A percentile compares a stretch with the other conserved stretches of the same genome.
Evolutionary conservation across 169 alveolate species (phyloP).

Genomic region (Eimeria tenella): DNA sequence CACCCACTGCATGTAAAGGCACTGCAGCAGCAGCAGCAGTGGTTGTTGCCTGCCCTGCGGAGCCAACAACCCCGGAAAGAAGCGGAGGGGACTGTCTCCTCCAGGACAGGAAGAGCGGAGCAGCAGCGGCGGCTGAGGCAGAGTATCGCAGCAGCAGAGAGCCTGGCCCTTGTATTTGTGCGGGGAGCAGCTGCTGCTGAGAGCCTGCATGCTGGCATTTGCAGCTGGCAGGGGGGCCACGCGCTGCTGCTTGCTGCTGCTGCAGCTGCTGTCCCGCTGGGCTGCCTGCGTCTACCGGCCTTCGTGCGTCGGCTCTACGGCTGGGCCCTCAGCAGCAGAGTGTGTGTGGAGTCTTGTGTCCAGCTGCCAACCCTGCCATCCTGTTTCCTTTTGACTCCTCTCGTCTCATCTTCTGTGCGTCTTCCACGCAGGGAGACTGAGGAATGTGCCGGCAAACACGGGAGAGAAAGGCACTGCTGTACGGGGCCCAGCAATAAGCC

Average conservation of each 20-base stretch:
- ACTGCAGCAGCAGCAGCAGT: constrained; percentile 73
- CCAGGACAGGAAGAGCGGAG: constrained; percentile 6
- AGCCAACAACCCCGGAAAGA: background rate
- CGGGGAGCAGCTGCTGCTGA: constrained; percentile 21
- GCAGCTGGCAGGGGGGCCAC: constrained; percentile 10
- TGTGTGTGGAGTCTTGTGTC: background rate
- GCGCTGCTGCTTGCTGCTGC: constrained; percentile 51
- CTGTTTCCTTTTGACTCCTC: constrained; percentile 46
- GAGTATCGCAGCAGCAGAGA: constrained; percentile 60
- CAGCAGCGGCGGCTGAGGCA: background rate
- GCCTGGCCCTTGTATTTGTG: constrained; percentile 32
- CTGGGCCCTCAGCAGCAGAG: constrained; percentile 49
- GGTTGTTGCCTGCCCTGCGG: constrained; percentile 65
- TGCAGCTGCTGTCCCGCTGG: constrained; percentile 44
- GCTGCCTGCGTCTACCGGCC: constrained; percentile 65
- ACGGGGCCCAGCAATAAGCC: background rate
- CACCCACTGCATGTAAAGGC: constrained; percentile 70
- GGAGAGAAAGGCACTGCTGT: too few relatives aligned
- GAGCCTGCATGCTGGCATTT: background rate
- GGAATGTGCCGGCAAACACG: background rate
- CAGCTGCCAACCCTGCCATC: constrained; percentile 55
- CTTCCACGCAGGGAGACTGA: background rate
- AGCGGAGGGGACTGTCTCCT: constrained; percentile 9
- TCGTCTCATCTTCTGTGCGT: constrained; percentile 19
- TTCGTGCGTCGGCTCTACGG: constrained; percentile 57